phyloP scores from a whole-genome alignment of 2,329 filamentous ascomycete species.

The Cryoendolithus antarcticus region DNA sequence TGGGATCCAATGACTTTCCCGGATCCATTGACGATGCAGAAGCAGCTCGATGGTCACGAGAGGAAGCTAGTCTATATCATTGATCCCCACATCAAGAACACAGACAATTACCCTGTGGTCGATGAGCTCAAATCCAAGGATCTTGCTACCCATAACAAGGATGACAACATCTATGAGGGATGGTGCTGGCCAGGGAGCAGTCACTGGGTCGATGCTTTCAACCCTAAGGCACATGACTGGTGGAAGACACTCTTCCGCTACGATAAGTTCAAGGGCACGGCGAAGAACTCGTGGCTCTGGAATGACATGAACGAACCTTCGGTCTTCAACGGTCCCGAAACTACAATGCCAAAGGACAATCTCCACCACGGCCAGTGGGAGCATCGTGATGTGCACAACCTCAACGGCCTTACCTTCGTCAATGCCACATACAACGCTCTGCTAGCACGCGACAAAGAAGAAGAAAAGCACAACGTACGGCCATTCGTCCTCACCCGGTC shows the following conservation, averaged over 20 bases:
- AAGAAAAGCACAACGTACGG: constrained; percentile 44
- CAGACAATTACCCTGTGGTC: constrained; percentile 61
- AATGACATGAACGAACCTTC: constrained; percentile 99
- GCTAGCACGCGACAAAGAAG: constrained; percentile 72
- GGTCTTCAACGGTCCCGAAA: constrained; percentile 96
- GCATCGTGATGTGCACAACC: constrained; percentile 89
- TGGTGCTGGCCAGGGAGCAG: constrained; percentile 99
- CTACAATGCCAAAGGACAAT: constrained; percentile 98
- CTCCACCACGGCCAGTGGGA: constrained; percentile 86
- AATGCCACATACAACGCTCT: constrained; percentile 87
- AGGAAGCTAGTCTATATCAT: constrained; percentile 91
- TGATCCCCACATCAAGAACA: constrained; percentile 95
- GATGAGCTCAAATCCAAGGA: constrained; percentile 75
- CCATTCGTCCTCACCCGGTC: constrained; percentile 89
- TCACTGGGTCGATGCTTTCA: constrained; percentile 93
- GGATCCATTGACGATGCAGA: constrained; percentile 74
- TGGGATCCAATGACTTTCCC: constrained; percentile 86
- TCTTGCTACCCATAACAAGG: constrained; percentile 79
- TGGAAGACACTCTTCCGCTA: constrained; percentile 86
- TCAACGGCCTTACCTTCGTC: constrained; percentile 90
- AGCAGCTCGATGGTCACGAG: constrained; percentile 73
- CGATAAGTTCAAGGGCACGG: constrained; percentile 72
- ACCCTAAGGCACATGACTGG: constrained; percentile 81
- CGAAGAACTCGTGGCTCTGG: constrained; percentile 86
- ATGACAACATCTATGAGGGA: constrained; percentile 77